Conservation (phyloP, 257 asterid species). For the Nicotiana benthamiana region DNA sequence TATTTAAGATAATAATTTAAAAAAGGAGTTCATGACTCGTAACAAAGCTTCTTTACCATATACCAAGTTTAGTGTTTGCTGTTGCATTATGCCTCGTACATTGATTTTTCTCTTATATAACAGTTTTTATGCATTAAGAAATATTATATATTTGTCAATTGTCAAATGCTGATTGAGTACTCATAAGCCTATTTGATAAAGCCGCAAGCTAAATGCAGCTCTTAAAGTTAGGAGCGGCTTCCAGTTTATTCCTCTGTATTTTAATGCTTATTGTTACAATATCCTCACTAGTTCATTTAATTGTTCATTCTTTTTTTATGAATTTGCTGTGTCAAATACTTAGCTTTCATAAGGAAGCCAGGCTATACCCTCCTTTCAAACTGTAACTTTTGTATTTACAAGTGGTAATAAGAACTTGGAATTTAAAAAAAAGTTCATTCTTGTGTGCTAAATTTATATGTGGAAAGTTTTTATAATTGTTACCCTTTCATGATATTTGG, state of each 20-base stretch:
- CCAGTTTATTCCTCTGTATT: no score
- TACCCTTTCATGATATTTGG: neutral
- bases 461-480: neutral
- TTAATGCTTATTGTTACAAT: no score
- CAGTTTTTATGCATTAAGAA: neutral
- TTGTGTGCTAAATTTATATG: neutral
- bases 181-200: neutral
- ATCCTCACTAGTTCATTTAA: neutral
- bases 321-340: no score
- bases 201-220: neutral
- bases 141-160: no score
- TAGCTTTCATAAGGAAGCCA: no score
- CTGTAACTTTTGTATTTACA: no score
- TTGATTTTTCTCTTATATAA: neutral
- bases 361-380: no score
- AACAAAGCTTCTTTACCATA: neutral
- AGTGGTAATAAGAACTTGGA: no score
- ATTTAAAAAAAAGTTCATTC: no score
- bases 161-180: neutral
- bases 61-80: neutral
- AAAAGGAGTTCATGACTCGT: neutral
- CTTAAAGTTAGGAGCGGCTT: neutral
- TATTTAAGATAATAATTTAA: neutral
- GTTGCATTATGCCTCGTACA: neutral
- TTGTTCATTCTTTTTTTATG: neutral